Evolutionary conservation across 345 rosid species (phyloP), one percentile per base, ranked within the genome.

Genomic region (Brassica nigra): DNA sequence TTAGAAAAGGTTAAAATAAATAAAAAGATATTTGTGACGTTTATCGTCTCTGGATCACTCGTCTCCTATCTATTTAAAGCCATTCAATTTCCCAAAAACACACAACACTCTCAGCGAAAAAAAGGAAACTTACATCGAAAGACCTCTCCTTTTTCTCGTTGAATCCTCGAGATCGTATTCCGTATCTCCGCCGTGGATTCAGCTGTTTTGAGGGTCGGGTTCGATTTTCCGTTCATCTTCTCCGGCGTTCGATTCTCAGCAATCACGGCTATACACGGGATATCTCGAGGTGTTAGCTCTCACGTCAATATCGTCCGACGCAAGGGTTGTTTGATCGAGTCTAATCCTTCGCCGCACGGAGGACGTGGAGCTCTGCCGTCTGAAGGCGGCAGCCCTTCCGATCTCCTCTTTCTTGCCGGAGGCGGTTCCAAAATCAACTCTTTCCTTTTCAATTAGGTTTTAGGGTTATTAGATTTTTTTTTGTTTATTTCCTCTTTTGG

Each of bases 301-400:
- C 95, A 95, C 90, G 98, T 84, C 95, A 96, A 89, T 29, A n/a
- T 87, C 52, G 84, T 77, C 57, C 94, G 92, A 84, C 92, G 92
- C 42, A 89, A 87, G 94, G 93, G 97, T 83, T 84, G 91, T 81
- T 87, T 89, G 81, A 87, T 82, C 64, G 97, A 82, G 79, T 85
- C 88, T 86, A 88, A 83, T 90, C 98, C 98, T 87, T 93, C 90
- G 86, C 97, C 97, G 91, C 98, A 95, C 99, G 99, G 99, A 62
- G 99, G 99, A 81, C 98, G 99, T 82, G 98, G 99, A 76, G 98
- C 99, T 78, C 86, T 93, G 91, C 99, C 99, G 75, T 95, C 99
- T 69, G 99, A 95, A 90, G 99, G 99, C 88, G 99, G 99, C 67
- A 91, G 97, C 85, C 99, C 99, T 83, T 95, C 99, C 36, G 99